These are phyloP conservation scores for Globisporangium recalcitrans DNA, from an alignment of 352 stramenopile genomes.

Conservation along the genomic window DNA sequence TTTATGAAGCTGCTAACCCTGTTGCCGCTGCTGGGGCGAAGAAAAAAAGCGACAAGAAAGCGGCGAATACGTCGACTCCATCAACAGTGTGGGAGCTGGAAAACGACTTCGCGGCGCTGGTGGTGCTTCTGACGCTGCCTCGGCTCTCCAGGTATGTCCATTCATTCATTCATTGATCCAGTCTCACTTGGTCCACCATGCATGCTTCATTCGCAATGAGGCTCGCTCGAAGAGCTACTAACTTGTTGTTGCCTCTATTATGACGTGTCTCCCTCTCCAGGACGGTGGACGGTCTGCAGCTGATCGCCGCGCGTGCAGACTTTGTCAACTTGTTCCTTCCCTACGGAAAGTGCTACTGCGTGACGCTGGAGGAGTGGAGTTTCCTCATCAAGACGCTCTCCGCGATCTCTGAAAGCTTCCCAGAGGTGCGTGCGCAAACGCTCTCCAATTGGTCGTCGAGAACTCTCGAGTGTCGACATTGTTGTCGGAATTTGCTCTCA, in stretches of 20 bases:
- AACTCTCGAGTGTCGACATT: too few species aligned
- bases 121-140: conserved; percentile 61
- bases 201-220: not conserved
- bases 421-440: conserved; percentile 24
- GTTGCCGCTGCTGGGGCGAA: not conserved
- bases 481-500: not conserved
- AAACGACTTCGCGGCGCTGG: conserved; percentile 58
- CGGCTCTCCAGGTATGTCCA: conserved; percentile 43
- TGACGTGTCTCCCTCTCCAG: conserved; percentile 12
- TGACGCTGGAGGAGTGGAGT: conserved; percentile 68
- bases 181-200: not conserved
- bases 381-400: conserved; percentile 67
- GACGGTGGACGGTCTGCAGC: conserved; percentile 50
- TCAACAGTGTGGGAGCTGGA: conserved; percentile 27
- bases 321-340: conserved; percentile 67
- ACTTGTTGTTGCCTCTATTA: not conserved
- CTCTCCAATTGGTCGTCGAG: too few species aligned
- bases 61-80: conserved; percentile 1
- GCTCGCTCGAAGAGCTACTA: not conserved
- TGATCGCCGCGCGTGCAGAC: conserved; percentile 42
- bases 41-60: conserved; percentile 19
- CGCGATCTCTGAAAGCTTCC: conserved; percentile 28
- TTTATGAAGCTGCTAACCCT: conserved; percentile 5
- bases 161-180: not conserved
- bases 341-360: conserved; percentile 68